A percentile compares a stretch with the other conserved stretches of the same genome.
Conservation (phyloP, 352 stramenopile species). For the Thalassiosira exigua region DNA sequence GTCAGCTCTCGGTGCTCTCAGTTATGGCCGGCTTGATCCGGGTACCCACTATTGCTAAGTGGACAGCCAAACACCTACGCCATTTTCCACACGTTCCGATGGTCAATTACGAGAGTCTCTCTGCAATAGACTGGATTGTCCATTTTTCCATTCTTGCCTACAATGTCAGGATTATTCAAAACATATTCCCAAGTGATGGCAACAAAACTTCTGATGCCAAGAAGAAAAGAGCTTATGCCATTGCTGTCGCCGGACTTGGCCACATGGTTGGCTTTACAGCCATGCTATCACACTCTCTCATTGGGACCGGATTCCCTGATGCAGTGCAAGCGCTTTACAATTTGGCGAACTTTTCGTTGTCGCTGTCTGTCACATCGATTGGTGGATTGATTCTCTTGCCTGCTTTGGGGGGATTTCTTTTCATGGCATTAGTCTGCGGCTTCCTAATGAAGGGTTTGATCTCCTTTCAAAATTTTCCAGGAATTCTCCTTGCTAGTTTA, state of each 20-base stretch:
- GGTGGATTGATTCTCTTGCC: constrained; percentile 1
- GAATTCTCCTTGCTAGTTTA: not conserved
- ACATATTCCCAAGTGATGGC: not conserved
- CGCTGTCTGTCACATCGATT: not conserved
- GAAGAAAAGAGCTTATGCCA: not conserved
- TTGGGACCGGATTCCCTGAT: not conserved
- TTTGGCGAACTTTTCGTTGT: not conserved
- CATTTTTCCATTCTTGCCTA: not conserved
- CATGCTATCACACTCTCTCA: constrained; percentile 3
- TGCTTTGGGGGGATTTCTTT: not conserved
- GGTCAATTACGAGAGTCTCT: not conserved
- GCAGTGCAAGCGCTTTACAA: not conserved
- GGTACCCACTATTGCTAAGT: not conserved
- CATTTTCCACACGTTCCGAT: not conserved
- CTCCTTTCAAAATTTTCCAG: not conserved
- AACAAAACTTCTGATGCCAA: not conserved
- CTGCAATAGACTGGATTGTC: not conserved
- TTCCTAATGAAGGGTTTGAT: not conserved
- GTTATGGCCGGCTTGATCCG: not conserved
- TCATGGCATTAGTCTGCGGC: not conserved
- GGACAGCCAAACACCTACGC: not conserved
- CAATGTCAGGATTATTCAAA: not conserved
- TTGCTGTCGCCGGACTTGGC: not conserved
- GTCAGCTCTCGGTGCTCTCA: not conserved
- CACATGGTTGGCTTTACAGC: not conserved